Conservation (phyloP, 306 rosid genomes). For the Vachellia collinsii region DNA sequence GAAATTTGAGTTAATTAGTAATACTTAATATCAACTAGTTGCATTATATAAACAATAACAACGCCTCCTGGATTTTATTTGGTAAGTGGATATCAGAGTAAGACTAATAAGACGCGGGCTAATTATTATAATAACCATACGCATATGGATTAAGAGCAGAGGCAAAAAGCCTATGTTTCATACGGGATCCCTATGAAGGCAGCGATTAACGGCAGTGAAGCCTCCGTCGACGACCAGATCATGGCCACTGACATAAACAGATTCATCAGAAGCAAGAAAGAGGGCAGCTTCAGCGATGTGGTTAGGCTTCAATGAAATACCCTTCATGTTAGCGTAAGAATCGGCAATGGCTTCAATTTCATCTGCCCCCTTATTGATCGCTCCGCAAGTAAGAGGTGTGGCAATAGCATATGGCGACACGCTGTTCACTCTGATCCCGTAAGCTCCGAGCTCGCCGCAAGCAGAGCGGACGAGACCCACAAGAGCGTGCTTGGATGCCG, state of each 20-base stretch:
- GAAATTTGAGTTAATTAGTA: no score
- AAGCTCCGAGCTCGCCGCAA: slow-evolving; percentile 16
- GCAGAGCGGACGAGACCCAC: slow-evolving; percentile 55
- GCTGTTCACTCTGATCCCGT: slow-evolving; percentile 63
- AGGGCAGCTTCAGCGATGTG: slow-evolving; percentile 5
- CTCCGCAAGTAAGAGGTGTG: slow-evolving; percentile 51
- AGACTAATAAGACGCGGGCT: neutral
- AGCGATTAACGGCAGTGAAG: neutral
- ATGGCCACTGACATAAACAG: slow-evolving; percentile 1
- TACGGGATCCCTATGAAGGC: neutral
- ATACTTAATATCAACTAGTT: no score
- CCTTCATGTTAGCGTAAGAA: neutral
- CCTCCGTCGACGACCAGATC: neutral
- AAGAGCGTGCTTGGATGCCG: slow-evolving; percentile 45
- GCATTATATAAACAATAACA: neutral
- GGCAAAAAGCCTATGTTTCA: neutral
- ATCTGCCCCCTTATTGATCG: slow-evolving; percentile 21
- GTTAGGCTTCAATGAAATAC: neutral
- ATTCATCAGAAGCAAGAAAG: slow-evolving; percentile 11
- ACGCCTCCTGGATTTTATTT: neutral
- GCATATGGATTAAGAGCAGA: neutral
- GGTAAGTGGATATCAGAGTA: neutral
- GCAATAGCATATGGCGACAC: slow-evolving; percentile 62
- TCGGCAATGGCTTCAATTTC: neutral
- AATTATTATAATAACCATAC: neutral